Conservation (phyloP, 2,329 filamentous ascomycete genomes). For the Keithomyces neogunnii region DNA sequence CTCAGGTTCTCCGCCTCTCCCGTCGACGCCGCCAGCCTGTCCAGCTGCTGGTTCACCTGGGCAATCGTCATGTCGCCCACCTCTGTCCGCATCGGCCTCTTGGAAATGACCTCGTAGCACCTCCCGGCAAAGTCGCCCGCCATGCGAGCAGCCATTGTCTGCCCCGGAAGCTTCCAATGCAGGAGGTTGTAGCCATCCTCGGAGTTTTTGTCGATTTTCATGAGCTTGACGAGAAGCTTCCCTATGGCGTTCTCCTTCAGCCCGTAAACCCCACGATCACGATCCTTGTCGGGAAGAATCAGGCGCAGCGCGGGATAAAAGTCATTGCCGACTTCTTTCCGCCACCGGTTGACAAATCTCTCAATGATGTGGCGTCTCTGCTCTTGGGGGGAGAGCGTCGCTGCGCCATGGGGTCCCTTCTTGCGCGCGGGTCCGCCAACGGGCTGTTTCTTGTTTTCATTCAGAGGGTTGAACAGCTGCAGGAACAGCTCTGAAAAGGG, state of each 20-base stretch:
- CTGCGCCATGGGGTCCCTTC: slow-evolving; percentile 48
- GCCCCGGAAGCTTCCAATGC: slow-evolving; percentile 86
- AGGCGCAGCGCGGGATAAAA: slow-evolving; percentile 89
- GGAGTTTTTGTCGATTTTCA: slow-evolving; percentile 85
- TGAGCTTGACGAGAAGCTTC: slow-evolving; percentile 81
- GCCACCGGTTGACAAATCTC: slow-evolving; percentile 79
- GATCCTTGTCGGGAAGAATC: slow-evolving; percentile 87
- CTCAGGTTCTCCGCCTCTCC: slow-evolving; percentile 79
- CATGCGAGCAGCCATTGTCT: slow-evolving; percentile 51
- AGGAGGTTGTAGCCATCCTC: slow-evolving; percentile 79
- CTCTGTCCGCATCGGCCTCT: slow-evolving; percentile 66
- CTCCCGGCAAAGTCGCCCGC: slow-evolving; percentile 89
- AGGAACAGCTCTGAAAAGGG: slow-evolving; percentile 73
- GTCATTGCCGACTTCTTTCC: slow-evolving; percentile 79
- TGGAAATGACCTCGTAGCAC: slow-evolving; percentile 79
- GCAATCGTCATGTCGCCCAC: slow-evolving; percentile 76
- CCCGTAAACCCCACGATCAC: slow-evolving; percentile 86
- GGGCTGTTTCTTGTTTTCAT: slow-evolving; percentile 71
- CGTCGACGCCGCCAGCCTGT: slow-evolving; percentile 64
- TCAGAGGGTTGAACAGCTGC: slow-evolving; percentile 71
- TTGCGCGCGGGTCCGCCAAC: slow-evolving; percentile 48
- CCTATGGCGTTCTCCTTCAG: slow-evolving; percentile 88
- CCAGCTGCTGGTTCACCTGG: slow-evolving; percentile 81
- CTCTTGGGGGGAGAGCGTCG: slow-evolving; percentile 63
- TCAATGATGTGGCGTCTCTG: slow-evolving; percentile 73